Percentiles rank a stretch among this genome's conserved stretches.
These are phyloP conservation scores for Trichoderma parareesei DNA, from an alignment of 495 filamentous ascomycete genomes.

Conservation along the genomic window DNA sequence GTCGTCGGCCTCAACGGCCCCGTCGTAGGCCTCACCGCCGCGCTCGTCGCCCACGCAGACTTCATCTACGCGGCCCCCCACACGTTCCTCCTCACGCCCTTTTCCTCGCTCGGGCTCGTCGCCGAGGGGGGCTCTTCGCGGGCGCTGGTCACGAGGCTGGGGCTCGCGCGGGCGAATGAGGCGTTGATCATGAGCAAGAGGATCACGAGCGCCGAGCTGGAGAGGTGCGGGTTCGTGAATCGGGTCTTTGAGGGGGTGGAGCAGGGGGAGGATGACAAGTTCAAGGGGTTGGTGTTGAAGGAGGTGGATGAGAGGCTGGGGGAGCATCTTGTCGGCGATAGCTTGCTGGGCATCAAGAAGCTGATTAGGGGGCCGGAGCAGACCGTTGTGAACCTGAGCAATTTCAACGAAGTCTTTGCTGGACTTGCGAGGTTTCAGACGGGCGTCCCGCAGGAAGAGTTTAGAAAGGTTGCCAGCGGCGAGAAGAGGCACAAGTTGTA, in stretches of 20 bases:
- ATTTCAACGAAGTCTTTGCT: slow-evolving; percentile 72
- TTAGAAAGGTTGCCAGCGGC: slow-evolving; percentile 49
- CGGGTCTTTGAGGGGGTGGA: slow-evolving; percentile 60
- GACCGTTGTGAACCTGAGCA: slow-evolving; percentile 66
- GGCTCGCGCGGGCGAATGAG: slow-evolving; percentile 84
- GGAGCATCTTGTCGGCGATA: slow-evolving; percentile 66
- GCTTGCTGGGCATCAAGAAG: slow-evolving; percentile 75
- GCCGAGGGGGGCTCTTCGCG: slow-evolving; percentile 75
- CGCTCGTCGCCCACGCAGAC: slow-evolving; percentile 72
- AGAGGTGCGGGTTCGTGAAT: slow-evolving; percentile 77
- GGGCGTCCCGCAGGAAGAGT: slow-evolving; percentile 81
- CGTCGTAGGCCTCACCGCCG: slow-evolving; percentile 82
- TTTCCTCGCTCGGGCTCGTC: slow-evolving; percentile 82
- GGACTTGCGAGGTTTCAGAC: slow-evolving; percentile 72
- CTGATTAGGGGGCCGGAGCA: slow-evolving; percentile 67
- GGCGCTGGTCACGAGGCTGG: slow-evolving; percentile 74
- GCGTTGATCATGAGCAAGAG: slow-evolving; percentile 85
- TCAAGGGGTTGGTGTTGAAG: slow-evolving; percentile 60
- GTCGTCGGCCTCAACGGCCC: slow-evolving; percentile 88
- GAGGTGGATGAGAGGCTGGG: slow-evolving; percentile 82
- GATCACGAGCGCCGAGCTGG: slow-evolving; percentile 66
- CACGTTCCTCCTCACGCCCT: slow-evolving; percentile 86
- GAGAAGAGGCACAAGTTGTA: slow-evolving; percentile 79
- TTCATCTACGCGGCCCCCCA: slow-evolving; percentile 84
- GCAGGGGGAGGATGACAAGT: slow-evolving; percentile 49